These are phyloP conservation scores for Fusarium nurragi DNA, from an alignment of 2,329 filamentous ascomycete species.

Conservation along the genomic window DNA sequence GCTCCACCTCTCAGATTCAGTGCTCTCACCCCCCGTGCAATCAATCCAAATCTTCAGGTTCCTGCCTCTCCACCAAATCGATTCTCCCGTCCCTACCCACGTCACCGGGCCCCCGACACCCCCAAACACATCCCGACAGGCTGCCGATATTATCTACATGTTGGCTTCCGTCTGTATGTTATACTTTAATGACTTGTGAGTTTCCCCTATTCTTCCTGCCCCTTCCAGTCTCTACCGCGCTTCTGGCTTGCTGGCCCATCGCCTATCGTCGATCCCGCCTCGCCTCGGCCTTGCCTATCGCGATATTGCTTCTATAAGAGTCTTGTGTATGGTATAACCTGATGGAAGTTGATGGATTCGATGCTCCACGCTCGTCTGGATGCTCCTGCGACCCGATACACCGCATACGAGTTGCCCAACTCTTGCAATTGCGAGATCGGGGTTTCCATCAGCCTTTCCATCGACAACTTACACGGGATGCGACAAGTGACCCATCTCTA, in stretches of 20 bases:
- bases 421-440: constrained; percentile 55
- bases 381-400: constrained; percentile 40
- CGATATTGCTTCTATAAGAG: constrained; percentile 47
- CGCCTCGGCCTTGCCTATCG: constrained; percentile 47
- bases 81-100: constrained; percentile 49
- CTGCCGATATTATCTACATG: constrained; percentile 41
- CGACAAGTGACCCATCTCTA: constrained; percentile 54
- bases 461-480: constrained; percentile 56
- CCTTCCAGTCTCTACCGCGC: constrained; percentile 41
- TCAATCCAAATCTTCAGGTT: constrained; percentile 52
- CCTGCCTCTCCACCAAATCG: constrained; percentile 48
- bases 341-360: constrained; percentile 50
- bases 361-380: constrained; percentile 49
- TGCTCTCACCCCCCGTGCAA: constrained; percentile 40
- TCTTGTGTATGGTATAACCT: constrained; percentile 38
- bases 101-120: constrained; percentile 43
- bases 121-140: constrained; percentile 41
- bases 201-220: constrained; percentile 46
- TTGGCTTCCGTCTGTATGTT: constrained; percentile 50
- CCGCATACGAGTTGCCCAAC: constrained; percentile 34
- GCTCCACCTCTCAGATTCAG: constrained; percentile 10
- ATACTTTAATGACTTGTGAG: constrained; percentile 63
- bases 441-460: constrained; percentile 59
- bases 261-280: constrained; percentile 52
- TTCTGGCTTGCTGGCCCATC: constrained; percentile 49